Evolutionary conservation across 306 rosid species (phyloP), one percentile per base, ranked within the genome.

Genomic region (Vachellia pachyceras): DNA sequence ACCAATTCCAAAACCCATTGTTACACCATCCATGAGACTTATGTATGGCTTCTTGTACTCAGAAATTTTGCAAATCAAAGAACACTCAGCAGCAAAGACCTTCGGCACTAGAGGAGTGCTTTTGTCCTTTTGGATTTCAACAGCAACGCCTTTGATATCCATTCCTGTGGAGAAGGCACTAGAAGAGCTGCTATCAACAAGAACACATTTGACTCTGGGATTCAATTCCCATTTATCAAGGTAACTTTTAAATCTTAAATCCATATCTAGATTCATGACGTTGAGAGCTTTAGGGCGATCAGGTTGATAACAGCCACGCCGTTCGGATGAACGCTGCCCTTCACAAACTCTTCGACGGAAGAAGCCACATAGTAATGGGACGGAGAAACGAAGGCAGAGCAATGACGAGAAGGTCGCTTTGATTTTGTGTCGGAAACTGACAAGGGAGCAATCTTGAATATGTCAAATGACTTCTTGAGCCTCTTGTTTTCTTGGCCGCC

Each of bases 81-180:
- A 92, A 87, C 93, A 96, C 85, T 96, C 99, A 60, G 98, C 97
- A 4, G 94, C 80, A 81, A 96, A 96, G 58, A 96, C 94, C 99
- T 92, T 95, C 44, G 54, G 94, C 86, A 96, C 98, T 85, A 96
- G 97, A 92, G 97, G 90, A 50, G 99, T 96, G 91, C 69, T 86
- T 89, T 86, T 89, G 92, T 96, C 97, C 96, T 88, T 92, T 83
- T 81, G 97, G 77, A 95, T 93, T 89, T 95, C 99, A 71, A 98
- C 98, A 76, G 90, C 99, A 90, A 95, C 97, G 90, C 99, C 98
- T 92, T 95, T 95, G 89, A 93, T 93, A 93, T 95, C 99, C 98
- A 93, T 95, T 85, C 99, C 99, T 91, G 97, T 18, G 98, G 91
- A 96, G 74, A 92, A 96, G 54, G 99, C 94, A 61, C 99, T 97